These are phyloP conservation scores for Symbiodinium natans DNA, from an alignment of 73 alveolate species.

Conservation along the genomic window DNA sequence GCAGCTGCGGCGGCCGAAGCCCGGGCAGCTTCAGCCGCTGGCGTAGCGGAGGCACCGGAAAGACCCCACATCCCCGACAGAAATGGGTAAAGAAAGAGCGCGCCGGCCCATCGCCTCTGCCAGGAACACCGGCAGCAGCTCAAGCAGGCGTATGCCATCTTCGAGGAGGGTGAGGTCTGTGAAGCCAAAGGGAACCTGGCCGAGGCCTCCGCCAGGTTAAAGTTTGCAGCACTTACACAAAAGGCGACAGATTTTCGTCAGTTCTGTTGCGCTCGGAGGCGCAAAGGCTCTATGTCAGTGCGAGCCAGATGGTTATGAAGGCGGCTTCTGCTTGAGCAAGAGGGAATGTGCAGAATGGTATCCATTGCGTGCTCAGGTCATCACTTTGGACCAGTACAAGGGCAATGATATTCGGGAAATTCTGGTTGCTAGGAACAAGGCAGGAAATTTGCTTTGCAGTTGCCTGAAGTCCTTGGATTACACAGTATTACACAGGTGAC, in stretches of 20 bases:
- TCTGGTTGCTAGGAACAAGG: not conserved
- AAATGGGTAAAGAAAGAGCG: too few species aligned
- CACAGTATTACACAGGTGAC: not conserved
- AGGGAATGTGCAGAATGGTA: too few species aligned
- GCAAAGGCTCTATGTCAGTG: not conserved
- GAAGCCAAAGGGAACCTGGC: not conserved
- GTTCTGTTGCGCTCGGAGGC: too few species aligned
- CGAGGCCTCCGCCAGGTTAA: not conserved
- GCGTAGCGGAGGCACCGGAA: too few species aligned
- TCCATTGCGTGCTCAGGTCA: too few species aligned
- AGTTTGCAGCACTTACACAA: not conserved
- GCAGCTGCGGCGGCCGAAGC: not conserved
- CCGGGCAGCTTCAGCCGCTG: not conserved
- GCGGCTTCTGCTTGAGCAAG: too few species aligned
- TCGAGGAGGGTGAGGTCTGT: not conserved
- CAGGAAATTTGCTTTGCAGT: too few species aligned
- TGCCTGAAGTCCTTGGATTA: too few species aligned
- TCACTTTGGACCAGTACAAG: conserved; percentile 6
- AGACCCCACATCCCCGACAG: too few species aligned
- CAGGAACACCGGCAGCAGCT: conserved; percentile 2
- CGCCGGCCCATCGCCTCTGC: not conserved
- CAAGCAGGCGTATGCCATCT: not conserved
- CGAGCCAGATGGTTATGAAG: conserved; percentile 1
- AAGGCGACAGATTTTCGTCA: too few species aligned
- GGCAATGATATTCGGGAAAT: not conserved